These are phyloP conservation scores for Periglandula ipomoeae DNA, from an alignment of 2,329 filamentous ascomycete genomes.

Conservation along the genomic window DNA sequence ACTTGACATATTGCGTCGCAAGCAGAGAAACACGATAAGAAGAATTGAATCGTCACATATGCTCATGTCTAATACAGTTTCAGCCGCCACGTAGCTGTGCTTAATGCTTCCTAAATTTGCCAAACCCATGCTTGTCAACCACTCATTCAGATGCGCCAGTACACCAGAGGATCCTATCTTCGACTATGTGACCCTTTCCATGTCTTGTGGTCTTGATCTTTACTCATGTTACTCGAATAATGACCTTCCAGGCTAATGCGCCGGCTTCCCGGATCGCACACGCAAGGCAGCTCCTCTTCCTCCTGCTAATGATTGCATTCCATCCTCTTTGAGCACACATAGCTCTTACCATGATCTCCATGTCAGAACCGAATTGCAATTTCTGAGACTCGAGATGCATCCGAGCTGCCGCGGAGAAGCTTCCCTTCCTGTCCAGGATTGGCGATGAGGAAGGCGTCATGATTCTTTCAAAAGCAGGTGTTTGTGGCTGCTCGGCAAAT, in stretches of 20 bases:
- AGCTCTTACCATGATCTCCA: constrained; percentile 63
- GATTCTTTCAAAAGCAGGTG: constrained; percentile 33
- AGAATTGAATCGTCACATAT: not conserved
- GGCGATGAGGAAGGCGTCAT: constrained; percentile 19
- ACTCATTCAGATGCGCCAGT: not conserved
- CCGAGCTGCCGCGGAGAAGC: constrained; percentile 35
- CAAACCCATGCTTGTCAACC: not conserved
- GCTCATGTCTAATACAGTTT: not conserved
- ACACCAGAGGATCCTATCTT: not conserved
- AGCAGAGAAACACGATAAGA: too few species aligned
- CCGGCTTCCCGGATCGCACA: constrained; percentile 70
- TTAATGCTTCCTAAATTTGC: not conserved
- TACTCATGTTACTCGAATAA: constrained; percentile 47
- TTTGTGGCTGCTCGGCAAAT: constrained; percentile 36
- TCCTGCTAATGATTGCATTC: constrained; percentile 62
- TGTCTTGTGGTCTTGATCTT: not conserved
- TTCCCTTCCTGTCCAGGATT: constrained; percentile 24
- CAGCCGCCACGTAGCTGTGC: not conserved
- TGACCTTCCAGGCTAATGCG: constrained; percentile 58
- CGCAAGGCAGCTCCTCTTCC: constrained; percentile 58
- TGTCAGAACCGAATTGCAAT: constrained; percentile 52
- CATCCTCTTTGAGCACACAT: constrained; percentile 66
- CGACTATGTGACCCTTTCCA: not conserved
- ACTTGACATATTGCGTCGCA: too few species aligned
- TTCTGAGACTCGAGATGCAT: constrained; percentile 49